A percentile compares a stretch with the other conserved stretches of the same genome.
These are phyloP conservation scores for Colletotrichum gloeosporioides DNA, from an alignment of 2,329 filamentous ascomycete species.

Conservation along the genomic window DNA sequence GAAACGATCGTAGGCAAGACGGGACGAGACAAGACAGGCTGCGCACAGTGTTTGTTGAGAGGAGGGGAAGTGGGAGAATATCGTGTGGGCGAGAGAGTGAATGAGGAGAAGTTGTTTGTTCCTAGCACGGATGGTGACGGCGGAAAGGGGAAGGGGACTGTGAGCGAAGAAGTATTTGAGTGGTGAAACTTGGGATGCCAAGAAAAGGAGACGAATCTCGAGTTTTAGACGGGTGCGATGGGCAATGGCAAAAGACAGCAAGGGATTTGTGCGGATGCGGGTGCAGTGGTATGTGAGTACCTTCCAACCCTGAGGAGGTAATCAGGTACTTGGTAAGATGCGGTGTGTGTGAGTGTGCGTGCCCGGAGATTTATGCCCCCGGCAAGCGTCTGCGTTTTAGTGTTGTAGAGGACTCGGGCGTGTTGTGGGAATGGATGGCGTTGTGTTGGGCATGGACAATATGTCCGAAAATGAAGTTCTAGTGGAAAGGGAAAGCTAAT, in stretches of 20 bases:
- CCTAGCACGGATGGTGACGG: neutral
- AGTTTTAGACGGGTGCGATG: neutral
- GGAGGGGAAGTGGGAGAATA: neutral
- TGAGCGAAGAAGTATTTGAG: neutral
- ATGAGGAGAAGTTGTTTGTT: neutral
- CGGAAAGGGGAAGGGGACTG: neutral
- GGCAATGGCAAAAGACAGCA: neutral
- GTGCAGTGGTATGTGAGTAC: neutral
- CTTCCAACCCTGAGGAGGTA: neutral
- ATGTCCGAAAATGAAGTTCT: neutral
- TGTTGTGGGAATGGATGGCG: neutral
- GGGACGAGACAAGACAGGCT: neutral
- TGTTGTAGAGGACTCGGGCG: neutral
- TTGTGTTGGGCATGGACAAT: neutral
- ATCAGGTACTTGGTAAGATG: neutral
- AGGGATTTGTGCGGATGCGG: neutral
- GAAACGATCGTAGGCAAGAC: conserved; percentile 5
- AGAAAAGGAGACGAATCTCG: conserved; percentile 11
- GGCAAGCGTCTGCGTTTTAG: neutral
- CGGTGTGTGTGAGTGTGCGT: neutral
- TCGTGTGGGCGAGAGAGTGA: neutral
- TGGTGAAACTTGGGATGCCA: conserved; percentile 11
- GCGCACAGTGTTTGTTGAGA: neutral
- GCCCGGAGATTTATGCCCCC: neutral
- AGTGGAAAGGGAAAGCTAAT: neutral